Conservation (phyloP, 192 early-diverging fungal genomes). For the Coemansia sp. region DNA sequence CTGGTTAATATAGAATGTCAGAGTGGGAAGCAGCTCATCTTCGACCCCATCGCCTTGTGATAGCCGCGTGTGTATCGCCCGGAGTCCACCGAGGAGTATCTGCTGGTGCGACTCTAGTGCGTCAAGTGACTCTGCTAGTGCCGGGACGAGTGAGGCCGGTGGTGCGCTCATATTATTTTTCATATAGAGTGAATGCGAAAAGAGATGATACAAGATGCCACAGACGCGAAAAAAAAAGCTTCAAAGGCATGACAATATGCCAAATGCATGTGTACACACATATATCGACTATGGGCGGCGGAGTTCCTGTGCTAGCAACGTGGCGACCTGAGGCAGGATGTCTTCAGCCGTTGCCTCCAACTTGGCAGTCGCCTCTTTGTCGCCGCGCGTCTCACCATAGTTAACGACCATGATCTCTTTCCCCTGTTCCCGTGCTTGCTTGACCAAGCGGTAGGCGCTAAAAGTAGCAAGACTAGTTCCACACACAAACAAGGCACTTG, state of each 20-base stretch:
- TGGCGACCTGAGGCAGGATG: conserved; percentile 24
- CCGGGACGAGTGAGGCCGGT: conserved; percentile 19
- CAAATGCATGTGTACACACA: not conserved
- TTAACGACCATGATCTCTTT: conserved; percentile 70
- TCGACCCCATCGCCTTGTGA: conserved; percentile 2
- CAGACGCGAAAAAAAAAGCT: not conserved
- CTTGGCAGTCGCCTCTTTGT: conserved; percentile 44
- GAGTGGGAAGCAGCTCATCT: conserved; percentile 30
- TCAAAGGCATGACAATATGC: not conserved
- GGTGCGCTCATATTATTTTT: conserved; percentile 14
- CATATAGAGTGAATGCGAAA: not conserved
- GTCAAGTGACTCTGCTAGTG: conserved; percentile 22
- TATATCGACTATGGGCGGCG: not conserved
- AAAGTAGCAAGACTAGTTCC: conserved; percentile 84
- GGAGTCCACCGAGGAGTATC: conserved; percentile 18
- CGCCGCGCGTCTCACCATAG: conserved; percentile 74
- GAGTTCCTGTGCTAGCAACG: not conserved
- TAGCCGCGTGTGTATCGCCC: conserved; percentile 16
- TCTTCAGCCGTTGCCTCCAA: conserved; percentile 36
- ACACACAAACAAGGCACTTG: conserved; percentile 68
- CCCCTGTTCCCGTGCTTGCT: conserved; percentile 59
- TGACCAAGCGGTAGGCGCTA: conserved; percentile 75
- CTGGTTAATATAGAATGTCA: conserved; percentile 41
- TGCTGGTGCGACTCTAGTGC: conserved; percentile 36
- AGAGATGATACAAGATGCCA: not conserved